A percentile compares a stretch with the other conserved stretches of the same genome.
These are phyloP conservation scores for Discostella stelligera DNA, from an alignment of 352 stramenopile species.

Conservation along the genomic window DNA sequence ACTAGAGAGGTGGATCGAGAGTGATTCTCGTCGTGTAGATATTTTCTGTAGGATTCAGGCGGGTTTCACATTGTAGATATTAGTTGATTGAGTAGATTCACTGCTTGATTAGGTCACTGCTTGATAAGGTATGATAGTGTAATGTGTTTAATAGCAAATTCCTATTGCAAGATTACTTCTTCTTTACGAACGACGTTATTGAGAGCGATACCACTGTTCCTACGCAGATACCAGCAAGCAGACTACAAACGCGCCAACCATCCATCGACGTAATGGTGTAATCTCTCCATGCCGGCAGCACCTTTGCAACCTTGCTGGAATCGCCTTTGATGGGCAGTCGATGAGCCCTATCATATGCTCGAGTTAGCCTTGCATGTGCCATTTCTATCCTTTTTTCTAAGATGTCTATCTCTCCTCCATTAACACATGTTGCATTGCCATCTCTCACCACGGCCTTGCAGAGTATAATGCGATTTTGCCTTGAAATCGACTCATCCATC, in stretches of 20 bases:
- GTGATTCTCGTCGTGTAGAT: background rate
- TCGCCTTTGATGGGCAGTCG: conserved; percentile 1
- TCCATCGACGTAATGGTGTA: background rate
- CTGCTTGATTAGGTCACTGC: background rate
- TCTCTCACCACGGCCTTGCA: conserved; percentile 29
- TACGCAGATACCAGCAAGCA: conserved; percentile 15
- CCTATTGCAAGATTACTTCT: too few species aligned
- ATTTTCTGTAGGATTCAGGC: too few species aligned
- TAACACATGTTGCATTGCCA: background rate
- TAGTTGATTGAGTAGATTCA: background rate
- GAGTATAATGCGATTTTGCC: conserved; percentile 69
- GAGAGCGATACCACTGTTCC: conserved; percentile 12
- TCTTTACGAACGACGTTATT: conserved; percentile 7
- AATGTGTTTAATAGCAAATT: too few species aligned
- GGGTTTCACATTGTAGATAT: background rate
- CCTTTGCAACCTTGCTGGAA: background rate
- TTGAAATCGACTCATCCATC: conserved; percentile 63
- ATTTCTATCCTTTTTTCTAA: conserved; percentile 25
- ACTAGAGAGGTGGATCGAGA: conserved; percentile 13
- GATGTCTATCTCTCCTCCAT: background rate
- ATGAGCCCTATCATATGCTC: conserved; percentile 54
- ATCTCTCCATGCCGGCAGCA: background rate
- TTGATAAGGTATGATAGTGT: too few species aligned
- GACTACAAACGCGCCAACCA: background rate
- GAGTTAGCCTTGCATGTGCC: conserved; percentile 46